phyloP scores from a whole-genome alignment of 2,329 filamentous ascomycete genomes.

The Alternaria alternata region DNA sequence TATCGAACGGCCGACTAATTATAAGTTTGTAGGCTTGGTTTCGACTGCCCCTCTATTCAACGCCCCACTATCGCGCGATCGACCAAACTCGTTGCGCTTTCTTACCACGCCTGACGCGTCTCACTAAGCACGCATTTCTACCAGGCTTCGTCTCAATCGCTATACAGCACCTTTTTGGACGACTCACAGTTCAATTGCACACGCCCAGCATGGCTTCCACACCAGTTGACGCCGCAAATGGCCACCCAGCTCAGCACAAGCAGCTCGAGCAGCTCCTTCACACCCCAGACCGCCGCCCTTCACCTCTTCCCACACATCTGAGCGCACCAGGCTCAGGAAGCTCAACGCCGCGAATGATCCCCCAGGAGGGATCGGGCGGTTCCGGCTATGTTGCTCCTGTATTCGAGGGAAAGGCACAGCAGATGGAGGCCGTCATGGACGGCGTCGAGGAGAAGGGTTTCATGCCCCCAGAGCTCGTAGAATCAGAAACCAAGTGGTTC shows the following conservation, averaged over 20 bases:
- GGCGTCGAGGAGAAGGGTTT: conserved; percentile 81
- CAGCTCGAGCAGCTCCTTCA: conserved; percentile 64
- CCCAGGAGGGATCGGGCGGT: conserved; percentile 78
- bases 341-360: conserved; percentile 73
- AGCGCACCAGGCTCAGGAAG: conserved; percentile 68
- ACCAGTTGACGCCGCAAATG: conserved; percentile 40
- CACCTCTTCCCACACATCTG: conserved; percentile 87
- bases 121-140: conserved; percentile 21
- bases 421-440: conserved; percentile 87
- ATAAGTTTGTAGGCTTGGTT: background rate
- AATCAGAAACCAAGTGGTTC: conserved; percentile 92
- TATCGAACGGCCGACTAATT: background rate
- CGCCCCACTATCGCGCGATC: conserved; percentile 12
- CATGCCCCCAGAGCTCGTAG: conserved; percentile 83
- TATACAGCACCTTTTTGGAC: conserved; percentile 1
- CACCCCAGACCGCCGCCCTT: conserved; percentile 72
- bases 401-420: conserved; percentile 89
- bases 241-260: conserved; percentile 58
- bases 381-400: conserved; percentile 94
- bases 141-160: conserved; percentile 17
- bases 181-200: background rate
- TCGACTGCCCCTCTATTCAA: conserved; percentile 11
- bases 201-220: conserved; percentile 43
- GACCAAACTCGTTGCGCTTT: conserved; percentile 12
- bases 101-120: conserved; percentile 16